Percentiles rank a stretch among this genome's conserved stretches.
phyloP scores from a whole-genome alignment of 345 rosid genomes.

The Erodium maritimum region DNA sequence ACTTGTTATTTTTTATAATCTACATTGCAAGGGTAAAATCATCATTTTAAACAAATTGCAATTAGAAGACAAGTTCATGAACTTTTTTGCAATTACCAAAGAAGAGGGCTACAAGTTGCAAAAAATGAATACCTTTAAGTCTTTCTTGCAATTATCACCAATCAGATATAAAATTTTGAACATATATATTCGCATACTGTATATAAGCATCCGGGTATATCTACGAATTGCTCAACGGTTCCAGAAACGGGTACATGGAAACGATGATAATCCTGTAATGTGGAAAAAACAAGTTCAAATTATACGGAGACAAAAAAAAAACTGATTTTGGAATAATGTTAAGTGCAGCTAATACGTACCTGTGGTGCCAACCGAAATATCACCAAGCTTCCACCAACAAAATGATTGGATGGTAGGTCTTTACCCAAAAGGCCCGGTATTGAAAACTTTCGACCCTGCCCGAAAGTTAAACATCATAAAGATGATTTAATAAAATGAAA shows the following conservation, averaged over 20 bases:
- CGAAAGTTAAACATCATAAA: neutral
- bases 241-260: conserved; percentile 86
- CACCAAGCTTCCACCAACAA: conserved; percentile 65
- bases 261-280: conserved; percentile 71
- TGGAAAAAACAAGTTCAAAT: conserved; percentile 2
- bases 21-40: too few relatives aligned
- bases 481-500: neutral
- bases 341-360: conserved; percentile 23
- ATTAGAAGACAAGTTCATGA: too few relatives aligned
- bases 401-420: conserved; percentile 31
- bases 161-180: neutral
- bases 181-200: conserved; percentile 36
- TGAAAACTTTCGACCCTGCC: conserved; percentile 75
- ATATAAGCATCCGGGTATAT: conserved; percentile 67
- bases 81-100: too few relatives aligned
- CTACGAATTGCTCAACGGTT: conserved; percentile 40
- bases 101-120: too few relatives aligned
- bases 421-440: conserved; percentile 75
- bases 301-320: neutral
- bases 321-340: neutral
- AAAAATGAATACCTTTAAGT: too few relatives aligned
- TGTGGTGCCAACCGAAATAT: conserved; percentile 92
- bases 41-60: too few relatives aligned
- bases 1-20: too few relatives aligned
- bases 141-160: too few relatives aligned